A percentile compares a stretch with the other conserved stretches of the same genome.
These are phyloP conservation scores for Lachnellula occidentalis DNA, from an alignment of 2,329 filamentous ascomycete genomes.

Conservation along the genomic window DNA sequence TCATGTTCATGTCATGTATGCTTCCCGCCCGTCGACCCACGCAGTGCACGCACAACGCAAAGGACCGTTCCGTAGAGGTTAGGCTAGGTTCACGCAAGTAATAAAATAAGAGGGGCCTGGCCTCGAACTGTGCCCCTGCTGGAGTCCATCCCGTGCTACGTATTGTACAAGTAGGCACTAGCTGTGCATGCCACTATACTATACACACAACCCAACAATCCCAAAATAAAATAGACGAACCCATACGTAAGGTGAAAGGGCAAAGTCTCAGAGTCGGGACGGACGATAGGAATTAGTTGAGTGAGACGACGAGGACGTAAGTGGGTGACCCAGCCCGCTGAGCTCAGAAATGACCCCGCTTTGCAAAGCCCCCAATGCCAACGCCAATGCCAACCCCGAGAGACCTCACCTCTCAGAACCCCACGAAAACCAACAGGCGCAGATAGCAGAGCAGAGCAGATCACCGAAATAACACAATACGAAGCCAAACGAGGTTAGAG, in stretches of 20 bases:
- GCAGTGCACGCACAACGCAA: not conserved
- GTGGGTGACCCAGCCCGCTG: too few relatives aligned
- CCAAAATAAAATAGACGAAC: not conserved
- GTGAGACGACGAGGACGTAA: not conserved
- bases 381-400: not conserved
- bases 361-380: not conserved
- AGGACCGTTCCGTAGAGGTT: not conserved
- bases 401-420: not conserved
- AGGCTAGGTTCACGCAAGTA: not conserved
- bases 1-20: not conserved
- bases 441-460: not conserved
- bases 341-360: not conserved
- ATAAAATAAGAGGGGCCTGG: too few relatives aligned
- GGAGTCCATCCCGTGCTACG: too few relatives aligned
- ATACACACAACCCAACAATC: too few relatives aligned
- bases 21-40: not conserved
- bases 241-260: not conserved
- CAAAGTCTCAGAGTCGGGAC: not conserved
- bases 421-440: not conserved
- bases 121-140: too few relatives aligned
- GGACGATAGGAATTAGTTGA: not conserved
- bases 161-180: too few relatives aligned
- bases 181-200: too few relatives aligned
- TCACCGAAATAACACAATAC: not conserved
- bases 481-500: not conserved